Percentiles rank a stretch among this genome's conserved stretches.
phyloP scores from a whole-genome alignment of 2,329 filamentous ascomycete genomes.

The Monilinia aucupariae region DNA sequence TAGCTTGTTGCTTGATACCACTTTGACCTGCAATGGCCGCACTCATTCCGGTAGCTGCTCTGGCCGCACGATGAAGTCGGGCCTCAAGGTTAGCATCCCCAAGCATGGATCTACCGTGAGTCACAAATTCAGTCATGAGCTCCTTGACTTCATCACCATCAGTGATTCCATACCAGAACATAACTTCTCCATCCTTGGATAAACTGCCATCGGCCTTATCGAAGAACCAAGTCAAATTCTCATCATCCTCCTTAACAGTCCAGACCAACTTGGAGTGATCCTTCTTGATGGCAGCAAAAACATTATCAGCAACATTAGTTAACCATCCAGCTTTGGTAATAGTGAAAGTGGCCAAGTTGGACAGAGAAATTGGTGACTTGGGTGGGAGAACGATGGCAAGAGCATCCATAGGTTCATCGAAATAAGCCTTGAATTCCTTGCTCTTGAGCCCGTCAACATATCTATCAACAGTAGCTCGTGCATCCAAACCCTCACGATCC shows the following conservation, averaged over 20 bases:
- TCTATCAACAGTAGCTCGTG: conserved; percentile 75
- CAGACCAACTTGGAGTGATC: conserved; percentile 87
- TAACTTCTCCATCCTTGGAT: conserved; percentile 75
- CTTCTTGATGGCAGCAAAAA: conserved; percentile 89
- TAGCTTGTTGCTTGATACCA: conserved; percentile 54
- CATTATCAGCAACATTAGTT: conserved; percentile 90
- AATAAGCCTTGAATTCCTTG: conserved; percentile 86
- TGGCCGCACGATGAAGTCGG: conserved; percentile 73
- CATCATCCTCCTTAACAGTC: conserved; percentile 94
- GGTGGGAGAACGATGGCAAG: conserved; percentile 82
- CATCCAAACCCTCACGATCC: conserved; percentile 76
- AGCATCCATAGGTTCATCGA: conserved; percentile 89
- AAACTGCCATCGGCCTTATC: conserved; percentile 94
- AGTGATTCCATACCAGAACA: conserved; percentile 88
- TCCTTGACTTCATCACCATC: conserved; percentile 74
- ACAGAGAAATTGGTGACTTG: conserved; percentile 58
- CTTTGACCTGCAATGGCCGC: conserved; percentile 37
- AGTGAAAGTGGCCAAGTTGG: conserved; percentile 82
- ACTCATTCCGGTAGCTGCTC: conserved; percentile 58
- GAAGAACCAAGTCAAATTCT: conserved; percentile 97
- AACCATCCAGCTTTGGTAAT: conserved; percentile 95
- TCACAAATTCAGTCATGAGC: conserved; percentile 78
- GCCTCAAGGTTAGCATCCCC: conserved; percentile 84
- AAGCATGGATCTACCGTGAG: conserved; percentile 79
- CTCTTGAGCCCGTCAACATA: conserved; percentile 75